Conservation (phyloP, 257 asterid genomes). For the Fraxinus cuspidata region DNA sequence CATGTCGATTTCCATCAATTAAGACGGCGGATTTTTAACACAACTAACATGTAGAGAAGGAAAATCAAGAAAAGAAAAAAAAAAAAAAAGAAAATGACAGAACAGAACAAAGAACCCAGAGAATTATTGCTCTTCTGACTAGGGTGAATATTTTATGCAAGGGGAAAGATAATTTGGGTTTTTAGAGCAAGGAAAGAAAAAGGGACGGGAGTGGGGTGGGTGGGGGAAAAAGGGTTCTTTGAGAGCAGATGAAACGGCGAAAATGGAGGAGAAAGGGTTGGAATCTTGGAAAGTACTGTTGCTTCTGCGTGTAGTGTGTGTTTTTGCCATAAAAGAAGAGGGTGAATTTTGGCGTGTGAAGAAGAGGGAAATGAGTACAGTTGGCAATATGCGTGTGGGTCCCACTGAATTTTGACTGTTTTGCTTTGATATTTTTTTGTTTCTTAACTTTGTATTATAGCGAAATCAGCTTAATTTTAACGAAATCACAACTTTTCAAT, state of each 20-base stretch:
- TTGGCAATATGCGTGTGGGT: constrained; percentile 21
- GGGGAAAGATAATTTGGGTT: not conserved
- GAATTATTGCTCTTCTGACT: not conserved
- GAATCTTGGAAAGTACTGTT: constrained; percentile 13
- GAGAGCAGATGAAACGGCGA: constrained; percentile 25
- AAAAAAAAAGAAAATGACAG: not conserved
- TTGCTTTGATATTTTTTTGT: too few relatives aligned
- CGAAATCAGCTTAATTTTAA: too few relatives aligned
- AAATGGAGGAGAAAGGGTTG: constrained; percentile 11
- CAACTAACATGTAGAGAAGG: not conserved
- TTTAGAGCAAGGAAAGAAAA: not conserved
- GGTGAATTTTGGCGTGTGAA: not conserved
- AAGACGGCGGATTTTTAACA: not conserved
- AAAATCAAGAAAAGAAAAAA: not conserved
- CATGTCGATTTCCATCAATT: not conserved
- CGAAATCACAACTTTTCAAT: too few relatives aligned
- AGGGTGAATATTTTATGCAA: not conserved
- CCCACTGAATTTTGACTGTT: not conserved
- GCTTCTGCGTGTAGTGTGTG: not conserved
- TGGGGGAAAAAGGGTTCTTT: not conserved
- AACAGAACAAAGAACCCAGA: not conserved
- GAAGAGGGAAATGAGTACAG: not conserved
- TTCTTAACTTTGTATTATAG: too few relatives aligned
- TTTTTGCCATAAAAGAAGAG: not conserved
- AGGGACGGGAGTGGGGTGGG: not conserved